Conservation (phyloP, 495 filamentous ascomycete genomes). For the Podospora pseudoanserina region DNA sequence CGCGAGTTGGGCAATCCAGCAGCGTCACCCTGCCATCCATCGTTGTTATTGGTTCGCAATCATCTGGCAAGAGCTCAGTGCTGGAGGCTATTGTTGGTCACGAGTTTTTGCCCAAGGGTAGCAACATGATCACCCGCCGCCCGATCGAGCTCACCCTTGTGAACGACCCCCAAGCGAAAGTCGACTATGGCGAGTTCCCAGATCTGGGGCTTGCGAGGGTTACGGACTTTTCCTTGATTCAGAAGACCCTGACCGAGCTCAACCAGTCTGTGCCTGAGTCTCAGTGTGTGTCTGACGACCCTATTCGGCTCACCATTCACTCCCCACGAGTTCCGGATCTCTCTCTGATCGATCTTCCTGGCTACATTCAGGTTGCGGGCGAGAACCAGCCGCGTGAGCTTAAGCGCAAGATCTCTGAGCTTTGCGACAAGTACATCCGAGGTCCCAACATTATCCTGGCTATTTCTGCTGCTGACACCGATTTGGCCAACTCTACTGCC, state of each 20-base stretch:
- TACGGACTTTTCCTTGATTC: constrained; percentile 88
- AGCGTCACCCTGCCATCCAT: constrained; percentile 88
- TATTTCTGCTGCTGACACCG: constrained; percentile 95
- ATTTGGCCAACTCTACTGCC: constrained; percentile 93
- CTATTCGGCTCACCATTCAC: constrained; percentile 91
- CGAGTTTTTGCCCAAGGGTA: constrained; percentile 95
- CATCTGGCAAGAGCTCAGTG: constrained; percentile 96
- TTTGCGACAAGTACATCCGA: constrained; percentile 98
- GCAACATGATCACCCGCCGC: constrained; percentile 95
- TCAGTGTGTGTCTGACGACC: constrained; percentile 93
- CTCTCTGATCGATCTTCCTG: constrained; percentile 92
- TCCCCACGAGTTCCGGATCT: constrained; percentile 94
- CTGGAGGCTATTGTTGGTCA: constrained; percentile 96
- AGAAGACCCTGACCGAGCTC: constrained; percentile 88
- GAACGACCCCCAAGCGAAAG: constrained; percentile 86
- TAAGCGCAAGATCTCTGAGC: constrained; percentile 91
- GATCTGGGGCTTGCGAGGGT: constrained; percentile 86
- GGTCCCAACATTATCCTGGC: constrained; percentile 93
- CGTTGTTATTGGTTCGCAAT: constrained; percentile 97
- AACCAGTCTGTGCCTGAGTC: constrained; percentile 87
- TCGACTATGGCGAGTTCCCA: constrained; percentile 95
- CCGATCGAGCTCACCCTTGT: constrained; percentile 96
- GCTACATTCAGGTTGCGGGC: constrained; percentile 93
- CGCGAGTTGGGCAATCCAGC: constrained; percentile 85
- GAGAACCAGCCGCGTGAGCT: constrained; percentile 86